These are phyloP conservation scores for Chaetoceros tenuissimus DNA, from an alignment of 108 stramenopile genomes.

Conservation along the genomic window DNA sequence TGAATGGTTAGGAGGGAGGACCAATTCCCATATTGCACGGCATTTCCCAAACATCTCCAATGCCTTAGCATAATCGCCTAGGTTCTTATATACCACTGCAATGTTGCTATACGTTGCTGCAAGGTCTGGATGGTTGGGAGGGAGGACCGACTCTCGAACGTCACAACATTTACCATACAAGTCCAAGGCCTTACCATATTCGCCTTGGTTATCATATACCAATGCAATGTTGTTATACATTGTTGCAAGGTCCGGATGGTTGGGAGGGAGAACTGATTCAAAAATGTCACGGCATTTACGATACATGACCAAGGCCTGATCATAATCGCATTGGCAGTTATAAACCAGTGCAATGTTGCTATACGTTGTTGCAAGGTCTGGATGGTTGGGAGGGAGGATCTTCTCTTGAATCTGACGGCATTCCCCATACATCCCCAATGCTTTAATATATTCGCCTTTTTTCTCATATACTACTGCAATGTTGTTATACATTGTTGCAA, in stretches of 20 bases:
- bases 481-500: conserved; percentile 10
- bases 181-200: conserved; percentile 27
- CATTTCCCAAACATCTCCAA: conserved; percentile 27
- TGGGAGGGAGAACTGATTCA: conserved; percentile 15
- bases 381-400: conserved; percentile 22
- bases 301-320: conserved; percentile 21
- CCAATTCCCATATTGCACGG: conserved; percentile 16
- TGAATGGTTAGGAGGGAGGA: conserved; percentile 11
- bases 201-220: conserved; percentile 16
- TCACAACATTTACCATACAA: conserved; percentile 20
- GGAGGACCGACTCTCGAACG: conserved; percentile 18
- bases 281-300: conserved; percentile 28
- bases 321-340: conserved; percentile 1
- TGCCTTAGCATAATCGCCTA: conserved; percentile 14
- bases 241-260: conserved; percentile 15
- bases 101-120: conserved; percentile 22
- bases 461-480: conserved; percentile 11
- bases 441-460: conserved; percentile 11
- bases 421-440: conserved; percentile 21
- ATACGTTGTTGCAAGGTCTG: conserved; percentile 15
- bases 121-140: conserved; percentile 18
- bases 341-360: conserved; percentile 20
- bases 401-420: conserved; percentile 18
- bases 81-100: conserved; percentile 23
- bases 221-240: conserved; percentile 12